A percentile compares a stretch with the other conserved stretches of the same genome.
phyloP scores from a whole-genome alignment of 768 basidiomycete species.

The Amanita pseudoporphyria region DNA sequence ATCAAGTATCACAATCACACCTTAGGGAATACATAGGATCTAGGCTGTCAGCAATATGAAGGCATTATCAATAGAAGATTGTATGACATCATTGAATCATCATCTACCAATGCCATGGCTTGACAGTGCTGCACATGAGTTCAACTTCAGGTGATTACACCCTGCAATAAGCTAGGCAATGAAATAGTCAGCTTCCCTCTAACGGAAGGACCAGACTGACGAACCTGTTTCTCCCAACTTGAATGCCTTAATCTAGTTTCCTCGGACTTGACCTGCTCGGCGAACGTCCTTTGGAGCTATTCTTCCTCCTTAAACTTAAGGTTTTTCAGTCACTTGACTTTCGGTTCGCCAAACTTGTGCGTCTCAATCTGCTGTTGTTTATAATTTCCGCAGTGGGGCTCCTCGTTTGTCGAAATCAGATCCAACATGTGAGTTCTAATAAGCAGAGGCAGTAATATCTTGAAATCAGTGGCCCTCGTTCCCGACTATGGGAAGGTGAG shows the following conservation, averaged over 20 bases:
- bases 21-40: constrained; percentile 1
- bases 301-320: too few relatives aligned
- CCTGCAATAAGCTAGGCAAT: constrained; percentile 86
- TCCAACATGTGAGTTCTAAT: too few relatives aligned
- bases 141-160: constrained; percentile 97
- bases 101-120: constrained; percentile 65
- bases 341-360: constrained; percentile 96
- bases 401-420: constrained; percentile 92
- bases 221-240: constrained; percentile 97
- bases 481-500: constrained; percentile 1
- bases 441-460: constrained; percentile 91
- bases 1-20: background rate
- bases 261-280: constrained; percentile 99
- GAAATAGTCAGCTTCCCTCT: too few relatives aligned
- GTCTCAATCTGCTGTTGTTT: constrained; percentile 99
- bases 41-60: constrained; percentile 1
- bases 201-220: constrained; percentile 21
- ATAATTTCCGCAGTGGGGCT: constrained; percentile 96
- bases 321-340: constrained; percentile 97
- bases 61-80: background rate
- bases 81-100: constrained; percentile 21
- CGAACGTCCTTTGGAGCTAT: constrained; percentile 93
- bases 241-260: too few relatives aligned
- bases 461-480: constrained; percentile 98
- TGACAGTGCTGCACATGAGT: constrained; percentile 84